phyloP scores from a whole-genome alignment of 2,329 filamentous ascomycete genomes.

The Ophiostoma sp. region DNA sequence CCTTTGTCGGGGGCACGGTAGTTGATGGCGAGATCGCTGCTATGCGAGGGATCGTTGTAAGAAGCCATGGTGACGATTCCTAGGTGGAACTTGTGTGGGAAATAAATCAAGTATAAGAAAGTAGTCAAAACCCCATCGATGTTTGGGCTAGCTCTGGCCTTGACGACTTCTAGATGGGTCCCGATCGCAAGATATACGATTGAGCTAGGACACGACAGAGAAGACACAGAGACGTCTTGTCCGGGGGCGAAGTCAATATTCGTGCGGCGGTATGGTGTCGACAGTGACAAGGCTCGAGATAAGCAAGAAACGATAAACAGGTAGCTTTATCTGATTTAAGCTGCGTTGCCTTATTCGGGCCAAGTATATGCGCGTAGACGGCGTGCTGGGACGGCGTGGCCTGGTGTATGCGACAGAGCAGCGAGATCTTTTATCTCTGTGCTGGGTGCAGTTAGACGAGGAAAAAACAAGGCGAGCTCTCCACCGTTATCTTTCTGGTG shows the following conservation, averaged over 20 bases:
- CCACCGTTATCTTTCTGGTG: neutral
- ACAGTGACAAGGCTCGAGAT: neutral
- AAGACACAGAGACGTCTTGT: neutral
- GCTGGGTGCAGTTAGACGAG: neutral
- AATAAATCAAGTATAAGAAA: neutral
- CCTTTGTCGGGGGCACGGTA: slow-evolving; percentile 20
- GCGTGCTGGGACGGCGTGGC: slow-evolving; percentile 19
- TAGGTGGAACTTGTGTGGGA: no score
- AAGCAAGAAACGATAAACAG: neutral
- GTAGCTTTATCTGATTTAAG: neutral
- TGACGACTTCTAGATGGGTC: neutral
- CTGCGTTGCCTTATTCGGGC: neutral
- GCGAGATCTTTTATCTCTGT: neutral
- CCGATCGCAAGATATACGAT: neutral
- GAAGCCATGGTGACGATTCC: slow-evolving; percentile 5
- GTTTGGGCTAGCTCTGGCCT: neutral
- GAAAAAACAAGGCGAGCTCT: neutral
- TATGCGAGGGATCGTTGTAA: slow-evolving; percentile 13
- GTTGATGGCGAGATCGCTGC: slow-evolving; percentile 15
- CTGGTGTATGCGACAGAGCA: neutral
- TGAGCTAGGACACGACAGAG: neutral
- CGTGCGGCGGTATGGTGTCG: neutral
- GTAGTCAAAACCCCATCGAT: neutral
- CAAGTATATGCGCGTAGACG: slow-evolving; percentile 7
- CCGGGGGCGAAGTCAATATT: neutral